These are phyloP conservation scores for Catharanthus roseus DNA, from an alignment of 257 asterid genomes.

Conservation along the genomic window DNA sequence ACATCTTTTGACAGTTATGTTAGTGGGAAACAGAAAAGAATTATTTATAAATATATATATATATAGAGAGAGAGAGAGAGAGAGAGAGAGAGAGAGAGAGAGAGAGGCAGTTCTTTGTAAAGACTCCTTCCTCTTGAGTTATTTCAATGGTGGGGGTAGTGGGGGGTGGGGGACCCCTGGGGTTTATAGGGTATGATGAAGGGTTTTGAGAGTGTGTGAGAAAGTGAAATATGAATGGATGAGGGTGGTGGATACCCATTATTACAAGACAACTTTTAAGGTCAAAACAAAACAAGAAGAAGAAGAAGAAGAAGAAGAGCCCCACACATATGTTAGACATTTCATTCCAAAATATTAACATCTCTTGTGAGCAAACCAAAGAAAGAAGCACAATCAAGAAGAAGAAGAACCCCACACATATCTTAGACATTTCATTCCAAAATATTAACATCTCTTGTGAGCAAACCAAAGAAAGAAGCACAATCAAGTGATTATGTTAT, in stretches of 20 bases:
- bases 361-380: not conserved
- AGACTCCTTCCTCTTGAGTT: conserved; percentile 16
- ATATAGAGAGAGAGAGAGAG: too few relatives aligned
- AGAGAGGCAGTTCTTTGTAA: conserved; percentile 22
- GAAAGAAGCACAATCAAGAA: not conserved
- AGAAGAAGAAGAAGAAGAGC: not conserved
- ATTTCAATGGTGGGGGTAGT: conserved; percentile 17
- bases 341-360: not conserved
- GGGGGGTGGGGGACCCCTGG: conserved; percentile 19
- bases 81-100: too few relatives aligned
- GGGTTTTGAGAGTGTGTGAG: conserved; percentile 23
- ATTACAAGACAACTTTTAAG: conserved; percentile 19
- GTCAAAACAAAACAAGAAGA: conserved; percentile 22
- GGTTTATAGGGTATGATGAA: conserved; percentile 26
- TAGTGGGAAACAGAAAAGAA: conserved; percentile 35
- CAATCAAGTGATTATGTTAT: too few relatives aligned
- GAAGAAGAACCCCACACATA: too few relatives aligned
- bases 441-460: not conserved
- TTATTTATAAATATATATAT: too few relatives aligned
- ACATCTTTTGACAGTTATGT: conserved; percentile 10
- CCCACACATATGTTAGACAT: too few relatives aligned
- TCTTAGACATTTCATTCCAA: not conserved
- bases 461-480: not conserved
- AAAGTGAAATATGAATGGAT: conserved; percentile 26
- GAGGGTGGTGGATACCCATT: conserved; percentile 28